A percentile compares a stretch with the other conserved stretches of the same genome.
Evolutionary conservation across 495 filamentous ascomycete genomes (phyloP).

Genomic region (Rusavskia elegans): DNA sequence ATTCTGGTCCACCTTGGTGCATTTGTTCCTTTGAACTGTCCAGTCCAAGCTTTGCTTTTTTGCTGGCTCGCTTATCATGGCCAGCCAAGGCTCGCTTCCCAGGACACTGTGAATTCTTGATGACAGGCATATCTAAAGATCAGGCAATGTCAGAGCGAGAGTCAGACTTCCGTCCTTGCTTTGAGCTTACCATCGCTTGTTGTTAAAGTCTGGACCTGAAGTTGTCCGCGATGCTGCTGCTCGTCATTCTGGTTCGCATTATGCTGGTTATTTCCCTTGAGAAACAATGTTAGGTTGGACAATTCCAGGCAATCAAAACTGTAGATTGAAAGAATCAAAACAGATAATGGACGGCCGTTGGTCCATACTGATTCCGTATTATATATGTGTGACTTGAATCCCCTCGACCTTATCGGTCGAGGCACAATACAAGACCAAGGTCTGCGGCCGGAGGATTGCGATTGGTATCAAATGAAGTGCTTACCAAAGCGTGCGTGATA

Average conservation of each 20-base stretch:
- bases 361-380: too few relatives aligned
- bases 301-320: too few relatives aligned
- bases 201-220: background rate
- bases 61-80: background rate
- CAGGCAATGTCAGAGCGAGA: background rate
- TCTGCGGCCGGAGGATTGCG: background rate
- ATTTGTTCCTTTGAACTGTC: too few relatives aligned
- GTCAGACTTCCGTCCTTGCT: background rate
- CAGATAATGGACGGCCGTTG: too few relatives aligned
- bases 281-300: too few relatives aligned
- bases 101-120: background rate
- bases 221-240: background rate
- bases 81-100: background rate
- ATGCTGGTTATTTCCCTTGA: too few relatives aligned
- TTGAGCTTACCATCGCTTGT: background rate
- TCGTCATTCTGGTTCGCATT: background rate
- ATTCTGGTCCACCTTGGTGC: too few relatives aligned
- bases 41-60: background rate
- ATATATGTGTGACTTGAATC: too few relatives aligned
- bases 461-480: background rate
- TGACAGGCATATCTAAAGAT: background rate
- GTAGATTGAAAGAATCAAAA: too few relatives aligned
- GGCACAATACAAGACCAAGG: background rate
- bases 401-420: too few relatives aligned
- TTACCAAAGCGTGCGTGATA: constrained; percentile 59